Conservation (phyloP, 495 filamentous ascomycete genomes). For the Aspergillus cristatus region DNA sequence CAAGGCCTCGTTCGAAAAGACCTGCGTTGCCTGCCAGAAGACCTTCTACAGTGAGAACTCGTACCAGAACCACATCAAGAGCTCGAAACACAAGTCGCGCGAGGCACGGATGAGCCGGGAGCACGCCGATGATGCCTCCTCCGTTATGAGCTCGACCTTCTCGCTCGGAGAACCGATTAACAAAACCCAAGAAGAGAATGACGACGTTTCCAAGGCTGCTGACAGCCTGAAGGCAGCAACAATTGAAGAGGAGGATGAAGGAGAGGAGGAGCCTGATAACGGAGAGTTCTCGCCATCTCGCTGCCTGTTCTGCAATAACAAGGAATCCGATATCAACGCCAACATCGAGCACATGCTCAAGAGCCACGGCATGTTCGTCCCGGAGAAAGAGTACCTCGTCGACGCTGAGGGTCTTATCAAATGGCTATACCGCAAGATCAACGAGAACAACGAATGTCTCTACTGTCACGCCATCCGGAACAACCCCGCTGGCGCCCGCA, state of each 20-base stretch:
- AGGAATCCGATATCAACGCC: conserved; percentile 58
- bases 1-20: conserved; percentile 79
- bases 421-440: conserved; percentile 68
- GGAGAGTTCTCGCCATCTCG: conserved; percentile 43
- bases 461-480: conserved; percentile 73
- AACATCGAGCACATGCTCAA: conserved; percentile 86
- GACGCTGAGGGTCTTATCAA: conserved; percentile 71
- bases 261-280: conserved; percentile 22
- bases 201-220: conserved; percentile 72
- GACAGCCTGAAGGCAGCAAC: conserved; percentile 65
- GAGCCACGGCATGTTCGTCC: conserved; percentile 92
- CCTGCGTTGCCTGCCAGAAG: conserved; percentile 76
- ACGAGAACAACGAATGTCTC: conserved; percentile 68
- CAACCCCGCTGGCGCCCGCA: conserved; percentile 66
- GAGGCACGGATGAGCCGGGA: conserved; percentile 39
- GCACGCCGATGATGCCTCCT: conserved; percentile 59
- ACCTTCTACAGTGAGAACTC: conserved; percentile 95
- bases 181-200: conserved; percentile 38
- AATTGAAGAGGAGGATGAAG: conserved; percentile 47
- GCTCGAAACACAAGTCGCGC: conserved; percentile 79
- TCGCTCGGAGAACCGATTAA: conserved; percentile 75
- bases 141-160: conserved; percentile 83
- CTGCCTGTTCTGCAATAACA: conserved; percentile 86
- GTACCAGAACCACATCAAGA: conserved; percentile 84
- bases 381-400: conserved; percentile 71